Base-by-base conservation (phyloP, 768 basidiomycete species). In the Cystofilobasidium bisporidii region DNA sequence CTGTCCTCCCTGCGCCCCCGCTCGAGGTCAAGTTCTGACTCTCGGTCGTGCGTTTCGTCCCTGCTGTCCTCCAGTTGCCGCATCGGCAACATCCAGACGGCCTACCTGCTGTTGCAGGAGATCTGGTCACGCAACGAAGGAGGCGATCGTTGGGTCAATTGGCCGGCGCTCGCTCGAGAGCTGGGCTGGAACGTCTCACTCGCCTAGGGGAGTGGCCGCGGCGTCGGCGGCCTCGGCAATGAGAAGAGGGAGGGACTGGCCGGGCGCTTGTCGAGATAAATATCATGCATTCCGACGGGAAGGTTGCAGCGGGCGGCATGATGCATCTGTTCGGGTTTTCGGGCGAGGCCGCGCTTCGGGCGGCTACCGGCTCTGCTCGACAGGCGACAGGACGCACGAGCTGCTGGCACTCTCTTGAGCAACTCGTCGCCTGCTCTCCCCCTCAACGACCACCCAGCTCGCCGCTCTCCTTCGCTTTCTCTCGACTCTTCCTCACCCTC, bases 81-180 rank as follows among this genome's bases (percentile, higher is more conserved):
- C 2, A 67, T 67, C 24, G 67, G 67, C 15, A 69, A 69, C 62
- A 64, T 69, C 41, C 62, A 59, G 41, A 69, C 61, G 15, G 67
- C 67, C 17, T 69, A 20, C 26, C 50, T 28, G 11, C 43, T 69
- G 1, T 47, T 69, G 38, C 41, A 69, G 40, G 50, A 69, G 36
- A 40, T 69, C 18, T 69, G 67, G 67, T 17, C 40, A 6, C 41
- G 63, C 1, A 69, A 69, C 63, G 62, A 69, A 11, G 61, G 26
- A 14, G 62, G 63, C 18, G 61, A 63, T 6, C 63, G 55, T n/a
- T 69, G 67, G 67, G 36, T 69, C 18, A 40, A 63, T 18, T 69
- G 67, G 67, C 17, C 48, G 3, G 6, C 24, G 11, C 20, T 63
- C 4, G 45, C 67, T 24, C 33, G 28, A 8, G 56, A 68, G 30